Conservation (phyloP, 108 stramenopile genomes). For the Stephanodiscus minutulus region DNA sequence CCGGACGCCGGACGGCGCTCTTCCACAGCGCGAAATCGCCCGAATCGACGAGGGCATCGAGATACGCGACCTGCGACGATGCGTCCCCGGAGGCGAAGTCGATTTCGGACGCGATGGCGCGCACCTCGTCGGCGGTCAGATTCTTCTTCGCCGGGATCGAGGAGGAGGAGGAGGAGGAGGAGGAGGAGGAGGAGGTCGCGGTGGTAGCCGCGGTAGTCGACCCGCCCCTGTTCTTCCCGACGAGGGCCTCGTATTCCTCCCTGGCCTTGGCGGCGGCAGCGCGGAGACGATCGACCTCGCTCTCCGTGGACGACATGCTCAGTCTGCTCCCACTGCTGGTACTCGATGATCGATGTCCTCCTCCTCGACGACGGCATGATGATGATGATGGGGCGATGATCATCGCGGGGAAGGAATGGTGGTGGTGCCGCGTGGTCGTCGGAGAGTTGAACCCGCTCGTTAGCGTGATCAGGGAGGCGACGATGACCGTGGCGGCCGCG, state of each 20-base stretch:
- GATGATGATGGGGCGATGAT: no score
- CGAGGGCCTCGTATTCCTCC: conserved; percentile 72
- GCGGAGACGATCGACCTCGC: conserved; percentile 63
- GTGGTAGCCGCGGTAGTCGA: conserved; percentile 16
- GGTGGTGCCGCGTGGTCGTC: no score
- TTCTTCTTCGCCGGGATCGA: conserved; percentile 26
- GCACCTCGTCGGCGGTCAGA: conserved; percentile 33
- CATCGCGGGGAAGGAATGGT: no score
- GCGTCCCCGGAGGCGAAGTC: conserved; percentile 56
- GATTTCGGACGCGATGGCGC: conserved; percentile 36
- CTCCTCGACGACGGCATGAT: not conserved
- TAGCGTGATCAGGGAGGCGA: not conserved
- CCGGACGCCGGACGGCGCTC: conserved; percentile 39
- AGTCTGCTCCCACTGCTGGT: no score
- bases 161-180: no score
- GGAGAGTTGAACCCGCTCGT: not conserved
- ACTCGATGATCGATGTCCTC: not conserved
- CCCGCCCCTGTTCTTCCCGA: conserved; percentile 35
- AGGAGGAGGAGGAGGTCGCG: not conserved
- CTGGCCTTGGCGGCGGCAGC: conserved; percentile 81
- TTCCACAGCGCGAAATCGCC: conserved; percentile 65
- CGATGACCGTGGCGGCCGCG: not conserved
- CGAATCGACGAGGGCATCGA: conserved; percentile 54
- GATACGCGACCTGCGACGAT: conserved; percentile 40
- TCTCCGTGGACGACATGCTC: conserved; percentile 8